These are phyloP conservation scores for Botrytis hyacinthi DNA, from an alignment of 2,329 filamentous ascomycete genomes.

Conservation along the genomic window DNA sequence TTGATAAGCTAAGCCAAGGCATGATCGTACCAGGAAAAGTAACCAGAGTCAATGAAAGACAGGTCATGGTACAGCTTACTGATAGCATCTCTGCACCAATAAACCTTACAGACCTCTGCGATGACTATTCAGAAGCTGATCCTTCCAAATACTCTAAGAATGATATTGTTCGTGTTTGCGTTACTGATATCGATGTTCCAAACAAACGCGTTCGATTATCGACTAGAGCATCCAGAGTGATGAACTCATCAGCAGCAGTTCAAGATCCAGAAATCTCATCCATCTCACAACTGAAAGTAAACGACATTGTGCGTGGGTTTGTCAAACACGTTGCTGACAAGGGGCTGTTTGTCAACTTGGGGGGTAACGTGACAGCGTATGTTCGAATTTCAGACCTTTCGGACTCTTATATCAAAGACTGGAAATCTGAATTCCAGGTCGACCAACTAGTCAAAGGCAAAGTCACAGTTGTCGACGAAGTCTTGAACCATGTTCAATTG, in stretches of 20 bases:
- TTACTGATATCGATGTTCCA: slow-evolving; percentile 73
- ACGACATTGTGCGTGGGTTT: slow-evolving; percentile 85
- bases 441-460: slow-evolving; percentile 91
- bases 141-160: slow-evolving; percentile 75
- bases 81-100: slow-evolving; percentile 77
- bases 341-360: slow-evolving; percentile 82
- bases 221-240: slow-evolving; percentile 78
- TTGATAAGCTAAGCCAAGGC: slow-evolving; percentile 71
- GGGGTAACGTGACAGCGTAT: slow-evolving; percentile 76
- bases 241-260: slow-evolving; percentile 80
- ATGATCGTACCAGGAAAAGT: slow-evolving; percentile 81
- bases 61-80: slow-evolving; percentile 81
- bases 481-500: slow-evolving; percentile 73
- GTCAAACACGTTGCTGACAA: slow-evolving; percentile 87
- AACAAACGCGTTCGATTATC: slow-evolving; percentile 87
- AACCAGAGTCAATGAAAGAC: slow-evolving; percentile 80
- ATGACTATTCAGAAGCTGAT: slow-evolving; percentile 81
- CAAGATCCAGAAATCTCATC: slow-evolving; percentile 76
- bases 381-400: slow-evolving; percentile 87
- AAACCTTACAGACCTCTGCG: slow-evolving; percentile 76
- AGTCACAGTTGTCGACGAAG: slow-evolving; percentile 68
- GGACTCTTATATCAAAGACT: slow-evolving; percentile 89
- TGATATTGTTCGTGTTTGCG: slow-evolving; percentile 82
- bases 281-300: slow-evolving; percentile 67
- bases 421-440: slow-evolving; percentile 84